Conservation (phyloP, 208 protist species). For the Acanthamoeba castellanii region DNA sequence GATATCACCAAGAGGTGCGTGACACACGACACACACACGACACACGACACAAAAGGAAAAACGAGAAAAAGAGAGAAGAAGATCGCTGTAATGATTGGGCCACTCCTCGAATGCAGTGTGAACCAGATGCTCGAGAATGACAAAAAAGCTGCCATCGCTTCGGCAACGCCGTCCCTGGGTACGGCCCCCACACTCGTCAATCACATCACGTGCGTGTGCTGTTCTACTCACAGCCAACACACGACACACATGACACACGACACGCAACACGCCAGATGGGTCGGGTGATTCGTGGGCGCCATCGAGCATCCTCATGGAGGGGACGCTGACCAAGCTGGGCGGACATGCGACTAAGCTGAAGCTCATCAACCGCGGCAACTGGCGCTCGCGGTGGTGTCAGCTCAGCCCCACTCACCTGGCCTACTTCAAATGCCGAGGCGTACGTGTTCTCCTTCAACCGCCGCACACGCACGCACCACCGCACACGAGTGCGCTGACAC, state of each 20-base stretch:
- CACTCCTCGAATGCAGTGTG: neutral
- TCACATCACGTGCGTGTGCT: no score
- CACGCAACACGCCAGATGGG: no score
- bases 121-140: neutral
- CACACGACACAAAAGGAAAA: neutral
- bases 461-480: no score
- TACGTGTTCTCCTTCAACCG: neutral
- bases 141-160: no score
- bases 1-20: slow-evolving; percentile 49
- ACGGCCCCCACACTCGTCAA: no score
- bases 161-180: no score
- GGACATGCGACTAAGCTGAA: neutral
- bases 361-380: slow-evolving; percentile 36
- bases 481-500: no score
- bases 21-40: neutral
- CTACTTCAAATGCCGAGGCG: slow-evolving; percentile 28
- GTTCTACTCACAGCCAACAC: no score
- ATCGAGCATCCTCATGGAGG: neutral
- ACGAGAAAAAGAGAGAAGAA: neutral
- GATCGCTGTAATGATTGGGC: no score
- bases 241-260: no score
- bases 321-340: neutral
- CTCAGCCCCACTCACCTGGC: neutral
- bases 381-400: slow-evolving; percentile 16
- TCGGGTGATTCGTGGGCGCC: neutral